Evolutionary conservation across 305 asterid genomes (phyloP).

Genomic region (Fraxinus dipetala): DNA sequence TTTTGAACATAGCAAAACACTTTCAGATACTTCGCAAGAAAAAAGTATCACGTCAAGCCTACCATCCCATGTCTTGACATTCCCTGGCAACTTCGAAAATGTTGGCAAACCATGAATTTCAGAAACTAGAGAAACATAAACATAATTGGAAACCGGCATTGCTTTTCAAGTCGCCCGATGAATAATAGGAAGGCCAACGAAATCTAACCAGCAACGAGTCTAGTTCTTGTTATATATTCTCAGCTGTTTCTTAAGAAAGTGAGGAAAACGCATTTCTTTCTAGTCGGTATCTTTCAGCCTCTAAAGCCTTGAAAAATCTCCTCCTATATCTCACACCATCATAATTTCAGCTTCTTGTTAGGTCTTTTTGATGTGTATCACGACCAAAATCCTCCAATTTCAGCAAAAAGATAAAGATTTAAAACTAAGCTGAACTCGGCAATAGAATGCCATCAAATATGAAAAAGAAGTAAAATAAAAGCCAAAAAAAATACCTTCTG

Average conservation of each 20-base stretch:
- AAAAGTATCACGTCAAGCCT: neutral
- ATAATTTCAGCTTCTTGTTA: conserved; percentile 56
- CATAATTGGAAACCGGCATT: neutral
- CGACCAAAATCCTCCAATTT: conserved; percentile 33
- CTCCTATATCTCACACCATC: conserved; percentile 12
- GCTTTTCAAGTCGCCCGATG: neutral
- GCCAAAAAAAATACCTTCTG: conserved; percentile 33
- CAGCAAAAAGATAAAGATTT: conserved; percentile 33
- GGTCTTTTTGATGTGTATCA: conserved; percentile 27
- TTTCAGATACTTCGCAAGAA: neutral
- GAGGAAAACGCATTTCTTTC: neutral
- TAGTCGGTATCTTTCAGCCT: neutral
- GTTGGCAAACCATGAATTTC: neutral
- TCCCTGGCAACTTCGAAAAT: neutral
- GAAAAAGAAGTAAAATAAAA: neutral
- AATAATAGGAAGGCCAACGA: neutral
- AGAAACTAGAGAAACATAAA: neutral
- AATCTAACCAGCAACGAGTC: neutral
- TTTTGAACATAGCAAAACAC: neutral
- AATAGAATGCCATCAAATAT: conserved; percentile 4
- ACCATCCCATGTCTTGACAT: neutral
- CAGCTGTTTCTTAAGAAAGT: neutral
- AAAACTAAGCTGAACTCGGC: neutral
- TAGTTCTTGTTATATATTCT: neutral
- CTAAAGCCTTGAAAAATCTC: neutral